Evolutionary conservation across 108 stramenopile genomes (phyloP).

Genomic region (Cyclotella sp.): DNA sequence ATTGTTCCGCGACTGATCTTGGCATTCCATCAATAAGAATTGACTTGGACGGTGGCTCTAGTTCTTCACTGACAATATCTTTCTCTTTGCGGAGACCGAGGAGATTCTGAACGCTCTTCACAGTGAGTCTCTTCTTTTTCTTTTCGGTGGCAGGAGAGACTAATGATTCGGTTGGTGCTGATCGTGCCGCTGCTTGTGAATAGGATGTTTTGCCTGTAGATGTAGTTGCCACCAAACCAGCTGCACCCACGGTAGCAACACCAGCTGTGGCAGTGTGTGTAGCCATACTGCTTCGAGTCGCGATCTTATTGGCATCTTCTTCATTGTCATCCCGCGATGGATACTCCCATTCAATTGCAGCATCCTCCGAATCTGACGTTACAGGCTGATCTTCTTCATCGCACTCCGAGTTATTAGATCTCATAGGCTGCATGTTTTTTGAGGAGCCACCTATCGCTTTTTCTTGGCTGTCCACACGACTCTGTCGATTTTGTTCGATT

Average conservation of each 20-base stretch:
- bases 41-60: background rate
- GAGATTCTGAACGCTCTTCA: slow-evolving; percentile 21
- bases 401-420: slow-evolving; percentile 1
- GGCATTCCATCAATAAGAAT: background rate
- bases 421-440: no score
- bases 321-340: background rate
- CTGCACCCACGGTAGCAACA: background rate
- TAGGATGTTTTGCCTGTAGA: background rate
- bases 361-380: slow-evolving; percentile 20
- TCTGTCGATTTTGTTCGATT: slow-evolving; percentile 18
- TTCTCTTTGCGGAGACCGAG: slow-evolving; percentile 16
- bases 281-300: background rate
- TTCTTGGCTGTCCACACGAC: slow-evolving; percentile 11
- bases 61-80: slow-evolving; percentile 2
- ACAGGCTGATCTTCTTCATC: slow-evolving; percentile 11
- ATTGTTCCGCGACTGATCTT: background rate
- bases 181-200: background rate
- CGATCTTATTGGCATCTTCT: background rate
- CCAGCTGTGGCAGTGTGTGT: background rate
- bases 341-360: slow-evolving; percentile 43
- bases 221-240: slow-evolving; percentile 7
- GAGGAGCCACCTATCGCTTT: background rate
- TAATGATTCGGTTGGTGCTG: background rate
- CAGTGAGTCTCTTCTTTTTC: slow-evolving; percentile 17
- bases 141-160: background rate